phyloP scores from a whole-genome alignment of 352 stramenopile genomes.

The Saprolegnia parasitica region DNA sequence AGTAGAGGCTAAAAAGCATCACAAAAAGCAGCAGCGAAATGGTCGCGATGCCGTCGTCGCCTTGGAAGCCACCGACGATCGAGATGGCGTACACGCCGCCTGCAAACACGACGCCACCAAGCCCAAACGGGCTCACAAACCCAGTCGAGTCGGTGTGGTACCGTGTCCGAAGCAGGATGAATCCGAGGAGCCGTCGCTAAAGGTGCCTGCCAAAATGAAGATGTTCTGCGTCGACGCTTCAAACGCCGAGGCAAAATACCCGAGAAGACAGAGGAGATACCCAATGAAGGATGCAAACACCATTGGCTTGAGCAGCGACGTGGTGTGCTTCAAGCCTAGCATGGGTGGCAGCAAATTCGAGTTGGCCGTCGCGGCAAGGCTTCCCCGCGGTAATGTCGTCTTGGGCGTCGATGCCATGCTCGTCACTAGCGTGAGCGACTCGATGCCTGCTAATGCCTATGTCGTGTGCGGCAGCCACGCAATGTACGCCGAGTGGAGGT shows the following conservation, averaged over 20 bases:
- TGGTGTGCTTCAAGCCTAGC: background rate
- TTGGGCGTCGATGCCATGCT: background rate
- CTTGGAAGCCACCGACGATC: constrained; percentile 23
- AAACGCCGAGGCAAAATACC: constrained; percentile 1
- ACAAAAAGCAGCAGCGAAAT: background rate
- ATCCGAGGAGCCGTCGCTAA: constrained; percentile 4
- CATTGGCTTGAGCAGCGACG: background rate
- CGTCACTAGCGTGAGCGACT: constrained; percentile 1
- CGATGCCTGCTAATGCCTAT: constrained; percentile 5
- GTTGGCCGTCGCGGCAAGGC: background rate
- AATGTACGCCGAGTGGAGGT: constrained; percentile 7
- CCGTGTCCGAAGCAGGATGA: constrained; percentile 11
- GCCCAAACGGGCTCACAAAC: constrained; percentile 10
- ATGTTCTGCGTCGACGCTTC: constrained; percentile 15
- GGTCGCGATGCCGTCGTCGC: constrained; percentile 10
- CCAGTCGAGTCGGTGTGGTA: constrained; percentile 8
- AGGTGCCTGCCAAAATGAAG: constrained; percentile 9
- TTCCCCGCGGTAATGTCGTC: constrained; percentile 3
- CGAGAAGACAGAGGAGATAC: constrained; percentile 15
- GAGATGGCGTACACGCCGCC: background rate
- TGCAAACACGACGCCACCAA: background rate
- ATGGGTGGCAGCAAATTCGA: constrained; percentile 15
- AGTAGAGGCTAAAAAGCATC: constrained; percentile 1
- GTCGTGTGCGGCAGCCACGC: constrained; percentile 4
- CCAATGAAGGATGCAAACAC: constrained; percentile 9